These are phyloP conservation scores for Ambrosia artemisiifolia DNA, from an alignment of 129 eudicot genomes.

Conservation along the genomic window DNA sequence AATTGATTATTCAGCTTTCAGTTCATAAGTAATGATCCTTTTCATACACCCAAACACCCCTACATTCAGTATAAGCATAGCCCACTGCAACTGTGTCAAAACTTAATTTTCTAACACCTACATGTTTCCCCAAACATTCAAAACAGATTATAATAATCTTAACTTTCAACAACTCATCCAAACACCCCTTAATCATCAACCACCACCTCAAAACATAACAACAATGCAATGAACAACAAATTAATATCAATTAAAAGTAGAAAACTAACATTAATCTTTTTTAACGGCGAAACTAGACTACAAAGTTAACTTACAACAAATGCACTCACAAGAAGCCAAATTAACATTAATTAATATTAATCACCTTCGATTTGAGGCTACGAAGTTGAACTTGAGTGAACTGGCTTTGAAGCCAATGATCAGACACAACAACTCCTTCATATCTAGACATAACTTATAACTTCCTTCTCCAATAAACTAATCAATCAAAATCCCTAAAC, in stretches of 20 bases:
- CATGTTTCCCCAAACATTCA: neutral
- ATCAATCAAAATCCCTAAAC: neutral
- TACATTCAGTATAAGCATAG: neutral
- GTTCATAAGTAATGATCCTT: neutral
- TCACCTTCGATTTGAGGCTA: conserved; percentile 69
- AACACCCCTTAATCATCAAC: conserved; percentile 1
- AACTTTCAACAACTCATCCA: neutral
- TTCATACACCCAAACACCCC: neutral
- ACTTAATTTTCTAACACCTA: neutral
- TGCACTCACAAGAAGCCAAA: too few relatives aligned
- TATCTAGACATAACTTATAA: conserved; percentile 60
- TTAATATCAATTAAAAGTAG: neutral
- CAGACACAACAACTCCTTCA: conserved; percentile 87
- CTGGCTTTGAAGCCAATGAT: conserved; percentile 86
- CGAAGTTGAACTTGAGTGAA: conserved; percentile 90
- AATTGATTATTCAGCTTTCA: neutral
- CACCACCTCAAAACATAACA: neutral
- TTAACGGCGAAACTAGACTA: too few relatives aligned
- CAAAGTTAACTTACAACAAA: too few relatives aligned
- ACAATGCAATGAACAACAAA: conserved; percentile 1
- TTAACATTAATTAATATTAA: neutral
- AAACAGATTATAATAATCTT: neutral
- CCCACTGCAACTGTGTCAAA: neutral
- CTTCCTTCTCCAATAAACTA: conserved; percentile 2
- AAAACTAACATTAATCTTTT: neutral